Evolutionary conservation across 2,329 filamentous ascomycete genomes (phyloP).

Genomic region (Neobulgaria alba): DNA sequence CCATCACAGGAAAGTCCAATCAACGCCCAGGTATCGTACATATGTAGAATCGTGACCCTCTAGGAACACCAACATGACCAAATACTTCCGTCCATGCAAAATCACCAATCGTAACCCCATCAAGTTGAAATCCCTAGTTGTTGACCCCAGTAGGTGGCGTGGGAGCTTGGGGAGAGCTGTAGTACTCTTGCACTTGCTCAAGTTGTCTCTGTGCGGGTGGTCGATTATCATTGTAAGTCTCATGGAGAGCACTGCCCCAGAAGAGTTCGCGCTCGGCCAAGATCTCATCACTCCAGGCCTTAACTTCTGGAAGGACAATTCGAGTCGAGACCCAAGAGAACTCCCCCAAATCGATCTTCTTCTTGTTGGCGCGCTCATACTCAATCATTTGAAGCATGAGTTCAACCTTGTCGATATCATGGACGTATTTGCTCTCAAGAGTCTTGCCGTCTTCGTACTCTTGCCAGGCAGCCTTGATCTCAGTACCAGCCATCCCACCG

Average conservation of each 20-base stretch:
- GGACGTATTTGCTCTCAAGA: conserved; percentile 78
- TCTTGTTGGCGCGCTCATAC: conserved; percentile 69
- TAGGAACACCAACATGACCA: no score
- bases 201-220: conserved; percentile 5
- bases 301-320: conserved; percentile 69
- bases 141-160: no score
- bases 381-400: conserved; percentile 91
- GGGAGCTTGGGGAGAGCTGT: no score
- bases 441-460: conserved; percentile 91
- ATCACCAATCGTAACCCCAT: no score
- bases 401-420: conserved; percentile 97
- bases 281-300: conserved; percentile 69
- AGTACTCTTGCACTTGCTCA: conserved; percentile 13
- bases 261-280: conserved; percentile 66
- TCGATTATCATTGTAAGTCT: conserved; percentile 6
- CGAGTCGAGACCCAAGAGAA: conserved; percentile 71
- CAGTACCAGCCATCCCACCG: conserved; percentile 57
- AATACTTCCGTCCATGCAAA: no score
- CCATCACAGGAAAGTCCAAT: no score
- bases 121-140: no score
- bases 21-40: no score
- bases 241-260: conserved; percentile 47
- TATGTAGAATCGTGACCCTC: no score
- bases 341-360: conserved; percentile 69
- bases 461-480: conserved; percentile 77